A percentile compares a stretch with the other conserved stretches of the same genome.
These are phyloP conservation scores for Thymus mandschuricus DNA, from an alignment of 257 asterid genomes.

Conservation along the genomic window DNA sequence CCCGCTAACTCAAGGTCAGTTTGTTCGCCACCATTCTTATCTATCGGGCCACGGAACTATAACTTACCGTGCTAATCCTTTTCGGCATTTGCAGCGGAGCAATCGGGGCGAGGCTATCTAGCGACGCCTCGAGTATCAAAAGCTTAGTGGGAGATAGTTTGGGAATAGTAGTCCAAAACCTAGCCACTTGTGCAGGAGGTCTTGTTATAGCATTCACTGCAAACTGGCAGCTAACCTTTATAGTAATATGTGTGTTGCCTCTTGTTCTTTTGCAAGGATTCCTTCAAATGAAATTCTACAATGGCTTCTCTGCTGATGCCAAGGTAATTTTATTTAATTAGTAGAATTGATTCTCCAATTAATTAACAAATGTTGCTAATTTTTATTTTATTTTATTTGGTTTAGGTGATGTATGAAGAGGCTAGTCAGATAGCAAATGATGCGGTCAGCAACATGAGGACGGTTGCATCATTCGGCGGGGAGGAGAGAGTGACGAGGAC, in stretches of 20 bases:
- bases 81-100: constrained; percentile 64
- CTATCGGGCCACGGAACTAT: too few species aligned
- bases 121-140: constrained; percentile 71
- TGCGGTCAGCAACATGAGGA: constrained; percentile 81
- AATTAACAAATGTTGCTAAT: too few species aligned
- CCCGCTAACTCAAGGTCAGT: constrained; percentile 80
- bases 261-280: constrained; percentile 70
- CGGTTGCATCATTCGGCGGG: constrained; percentile 81
- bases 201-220: constrained; percentile 67
- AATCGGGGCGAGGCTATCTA: constrained; percentile 78
- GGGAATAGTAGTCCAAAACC: constrained; percentile 76
- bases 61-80: background rate
- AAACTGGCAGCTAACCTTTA: constrained; percentile 72
- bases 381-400: background rate
- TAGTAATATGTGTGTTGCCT: constrained; percentile 58
- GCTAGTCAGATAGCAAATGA: constrained; percentile 90
- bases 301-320: constrained; percentile 67
- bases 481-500: constrained; percentile 69
- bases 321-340: constrained; percentile 44
- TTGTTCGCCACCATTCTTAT: too few species aligned
- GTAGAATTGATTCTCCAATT: too few species aligned
- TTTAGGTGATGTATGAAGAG: constrained; percentile 79
- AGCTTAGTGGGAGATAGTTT: constrained; percentile 74
- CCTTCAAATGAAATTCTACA: constrained; percentile 51
- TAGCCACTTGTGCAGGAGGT: constrained; percentile 57